phyloP scores from a whole-genome alignment of 2,329 filamentous ascomycete species.

The Neopestalotiopsis clavispora region DNA sequence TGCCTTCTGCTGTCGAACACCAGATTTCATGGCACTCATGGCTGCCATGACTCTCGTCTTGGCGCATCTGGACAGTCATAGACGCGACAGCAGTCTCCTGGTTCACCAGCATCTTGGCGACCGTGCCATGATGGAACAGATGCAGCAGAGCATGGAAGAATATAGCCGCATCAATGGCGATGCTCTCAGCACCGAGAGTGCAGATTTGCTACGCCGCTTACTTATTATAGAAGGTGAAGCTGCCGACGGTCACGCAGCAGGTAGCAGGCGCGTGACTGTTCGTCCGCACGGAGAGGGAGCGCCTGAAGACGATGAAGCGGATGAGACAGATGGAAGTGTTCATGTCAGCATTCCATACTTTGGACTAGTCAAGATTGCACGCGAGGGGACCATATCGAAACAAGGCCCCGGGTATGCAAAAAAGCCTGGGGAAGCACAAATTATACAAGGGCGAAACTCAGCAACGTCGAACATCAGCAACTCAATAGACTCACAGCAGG shows the following conservation, averaged over 20 bases:
- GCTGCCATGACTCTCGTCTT: constrained; percentile 45
- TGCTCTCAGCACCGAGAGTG: constrained; percentile 32
- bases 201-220: constrained; percentile 34
- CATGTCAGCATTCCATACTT: constrained; percentile 44
- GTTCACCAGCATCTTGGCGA: constrained; percentile 13
- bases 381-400: neutral
- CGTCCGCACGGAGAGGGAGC: neutral
- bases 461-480: too few relatives aligned
- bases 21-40: constrained; percentile 47
- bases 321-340: constrained; percentile 34
- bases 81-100: constrained; percentile 4
- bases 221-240: constrained; percentile 35
- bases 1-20: constrained; percentile 43
- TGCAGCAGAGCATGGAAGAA: constrained; percentile 17
- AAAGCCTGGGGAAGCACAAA: too few relatives aligned
- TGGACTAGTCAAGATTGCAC: constrained; percentile 37
- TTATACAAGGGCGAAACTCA: too few relatives aligned
- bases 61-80: constrained; percentile 40
- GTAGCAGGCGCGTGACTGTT: neutral
- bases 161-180: constrained; percentile 33
- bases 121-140: constrained; percentile 16
- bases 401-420: too few relatives aligned
- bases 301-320: constrained; percentile 20
- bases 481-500: too few relatives aligned
- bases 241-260: constrained; percentile 29